Conservation (phyloP, 164 flowering plant genomes). For the Liriodendron chinense region DNA sequence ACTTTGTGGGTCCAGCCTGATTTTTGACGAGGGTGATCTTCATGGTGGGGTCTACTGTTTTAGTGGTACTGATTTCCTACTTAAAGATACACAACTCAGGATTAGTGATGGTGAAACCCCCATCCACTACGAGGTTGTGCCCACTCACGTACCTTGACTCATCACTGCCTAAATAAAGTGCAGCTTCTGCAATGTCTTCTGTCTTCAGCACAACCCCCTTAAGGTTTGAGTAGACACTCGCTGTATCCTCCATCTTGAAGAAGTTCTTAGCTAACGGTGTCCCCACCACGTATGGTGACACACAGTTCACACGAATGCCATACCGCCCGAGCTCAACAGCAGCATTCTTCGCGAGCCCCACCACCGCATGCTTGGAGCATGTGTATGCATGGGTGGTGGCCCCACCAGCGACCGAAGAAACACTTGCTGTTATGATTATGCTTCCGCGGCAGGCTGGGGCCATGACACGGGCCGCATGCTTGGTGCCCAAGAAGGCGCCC, state of each 20-base stretch:
- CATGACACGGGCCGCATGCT: constrained; percentile 17
- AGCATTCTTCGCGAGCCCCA: constrained; percentile 8
- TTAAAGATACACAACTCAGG: neutral
- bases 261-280: neutral
- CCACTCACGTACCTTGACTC: constrained; percentile 3
- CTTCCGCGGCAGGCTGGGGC: constrained; percentile 1
- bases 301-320: constrained; percentile 12
- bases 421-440: constrained; percentile 8
- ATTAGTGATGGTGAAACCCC: neutral
- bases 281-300: neutral
- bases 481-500: constrained; percentile 27
- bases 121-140: neutral
- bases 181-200: neutral
- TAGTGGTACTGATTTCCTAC: neutral
- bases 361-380: constrained; percentile 9
- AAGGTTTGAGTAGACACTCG: neutral
- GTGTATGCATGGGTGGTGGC: neutral
- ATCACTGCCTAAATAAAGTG: neutral
- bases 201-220: neutral
- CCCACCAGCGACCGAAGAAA: neutral
- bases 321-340: constrained; percentile 11
- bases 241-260: neutral
- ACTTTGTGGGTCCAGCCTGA: no score
- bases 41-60: no score
- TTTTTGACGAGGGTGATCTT: no score